Percentiles rank a stretch among this genome's conserved stretches.
phyloP scores from a whole-genome alignment of 2,329 filamentous ascomycete genomes.

The Cladophialophora psammophila region DNA sequence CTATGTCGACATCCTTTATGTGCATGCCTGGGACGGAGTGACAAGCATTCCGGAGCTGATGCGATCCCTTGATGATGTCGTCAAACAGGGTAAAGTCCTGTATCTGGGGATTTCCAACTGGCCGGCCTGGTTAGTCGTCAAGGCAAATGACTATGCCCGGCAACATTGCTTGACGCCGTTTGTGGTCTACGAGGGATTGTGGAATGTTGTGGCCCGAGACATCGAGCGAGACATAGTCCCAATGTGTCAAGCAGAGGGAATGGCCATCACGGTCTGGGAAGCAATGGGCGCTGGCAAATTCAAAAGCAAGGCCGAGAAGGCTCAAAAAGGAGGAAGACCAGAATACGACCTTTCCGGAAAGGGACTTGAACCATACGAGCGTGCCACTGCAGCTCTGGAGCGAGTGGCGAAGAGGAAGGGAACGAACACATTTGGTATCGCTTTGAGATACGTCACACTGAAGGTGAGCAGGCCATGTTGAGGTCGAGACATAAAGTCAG shows the following conservation, averaged over 20 bases:
- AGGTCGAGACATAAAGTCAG: neutral
- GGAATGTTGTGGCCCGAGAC: slow-evolving; percentile 68
- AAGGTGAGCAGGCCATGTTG: slow-evolving; percentile 8
- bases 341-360: slow-evolving; percentile 28
- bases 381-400: slow-evolving; percentile 28
- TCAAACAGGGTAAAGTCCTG: slow-evolving; percentile 67
- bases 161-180: slow-evolving; percentile 73
- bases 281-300: slow-evolving; percentile 61
- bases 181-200: slow-evolving; percentile 71
- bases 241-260: slow-evolving; percentile 68
- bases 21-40: slow-evolving; percentile 66
- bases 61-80: slow-evolving; percentile 70
- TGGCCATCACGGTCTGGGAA: slow-evolving; percentile 66
- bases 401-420: slow-evolving; percentile 29
- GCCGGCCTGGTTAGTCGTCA: slow-evolving; percentile 48
- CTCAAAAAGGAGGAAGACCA: slow-evolving; percentile 21
- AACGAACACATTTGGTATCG: slow-evolving; percentile 38
- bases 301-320: slow-evolving; percentile 51
- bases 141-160: slow-evolving; percentile 66
- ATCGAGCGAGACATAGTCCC: slow-evolving; percentile 74
- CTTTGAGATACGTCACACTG: slow-evolving; percentile 57
- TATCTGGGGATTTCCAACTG: slow-evolving; percentile 61
- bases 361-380: slow-evolving; percentile 22
- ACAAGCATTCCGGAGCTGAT: slow-evolving; percentile 71
- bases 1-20: slow-evolving; percentile 48